Conservation (phyloP, 768 basidiomycete species). For the Leccinum barrowsii region DNA sequence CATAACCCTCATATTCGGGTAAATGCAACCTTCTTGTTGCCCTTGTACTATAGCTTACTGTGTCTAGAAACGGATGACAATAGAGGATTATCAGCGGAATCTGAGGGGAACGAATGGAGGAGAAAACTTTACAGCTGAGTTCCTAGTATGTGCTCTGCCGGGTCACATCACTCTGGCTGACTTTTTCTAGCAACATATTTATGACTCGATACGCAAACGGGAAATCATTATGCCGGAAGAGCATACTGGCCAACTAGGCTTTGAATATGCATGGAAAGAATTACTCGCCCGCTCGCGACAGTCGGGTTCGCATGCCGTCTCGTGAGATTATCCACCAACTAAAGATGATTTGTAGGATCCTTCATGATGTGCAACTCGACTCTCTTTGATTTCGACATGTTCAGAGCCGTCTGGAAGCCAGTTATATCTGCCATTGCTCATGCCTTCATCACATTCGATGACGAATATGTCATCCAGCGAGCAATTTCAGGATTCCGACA, state of each 20-base stretch:
- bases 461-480: conserved; percentile 94
- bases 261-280: conserved; percentile 99
- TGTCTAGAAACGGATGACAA: conserved; percentile 87
- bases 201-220: conserved; percentile 88
- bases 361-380: conserved; percentile 73
- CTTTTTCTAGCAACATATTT: conserved; percentile 69
- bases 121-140: conserved; percentile 78
- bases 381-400: conserved; percentile 88
- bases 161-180: conserved; percentile 7
- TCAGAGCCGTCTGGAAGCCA: conserved; percentile 89
- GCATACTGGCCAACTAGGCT: conserved; percentile 92
- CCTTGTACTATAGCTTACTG: conserved; percentile 3
- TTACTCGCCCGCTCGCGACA: conserved; percentile 76
- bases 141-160: conserved; percentile 53
- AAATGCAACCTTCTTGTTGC: conserved; percentile 27
- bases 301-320: conserved; percentile 51
- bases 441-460: conserved; percentile 94
- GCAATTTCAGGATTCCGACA: conserved; percentile 96
- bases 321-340: conserved; percentile 2
- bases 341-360: conserved; percentile 47
- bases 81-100: conserved; percentile 92
- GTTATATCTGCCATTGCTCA: conserved; percentile 92
- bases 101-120: conserved; percentile 89
- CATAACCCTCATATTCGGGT: conserved; percentile 93
- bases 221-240: conserved; percentile 99